These are phyloP conservation scores for Fusarium citri DNA, from an alignment of 2,329 filamentous ascomycete species.

Conservation along the genomic window DNA sequence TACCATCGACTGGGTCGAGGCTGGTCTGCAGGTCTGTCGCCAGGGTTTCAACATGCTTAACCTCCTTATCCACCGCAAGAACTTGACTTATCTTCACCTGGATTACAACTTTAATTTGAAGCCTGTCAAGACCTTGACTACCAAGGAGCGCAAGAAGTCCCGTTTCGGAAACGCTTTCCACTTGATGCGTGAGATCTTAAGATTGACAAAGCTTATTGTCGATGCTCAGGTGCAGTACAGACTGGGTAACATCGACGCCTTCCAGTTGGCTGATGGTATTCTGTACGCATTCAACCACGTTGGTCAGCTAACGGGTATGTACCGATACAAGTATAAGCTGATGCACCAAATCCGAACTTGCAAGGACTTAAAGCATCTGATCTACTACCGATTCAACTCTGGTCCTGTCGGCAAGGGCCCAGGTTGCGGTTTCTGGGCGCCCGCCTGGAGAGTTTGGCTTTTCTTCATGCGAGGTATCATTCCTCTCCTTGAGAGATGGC, in stretches of 20 bases:
- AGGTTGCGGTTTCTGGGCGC: conserved; percentile 98
- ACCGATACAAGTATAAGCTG: conserved; percentile 99
- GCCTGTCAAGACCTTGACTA: conserved; percentile 97
- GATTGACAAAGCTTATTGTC: conserved; percentile 96
- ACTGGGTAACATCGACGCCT: conserved; percentile 97
- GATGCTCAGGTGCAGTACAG: conserved; percentile 98
- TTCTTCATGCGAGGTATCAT: conserved; percentile 99
- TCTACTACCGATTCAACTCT: conserved; percentile 98
- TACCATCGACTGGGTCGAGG: conserved; percentile 99
- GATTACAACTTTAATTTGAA: conserved; percentile 99
- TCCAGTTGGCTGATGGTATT: conserved; percentile 97
- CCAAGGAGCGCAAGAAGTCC: conserved; percentile 99
- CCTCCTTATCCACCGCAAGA: conserved; percentile 96
- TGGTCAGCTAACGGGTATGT: conserved; percentile 98
- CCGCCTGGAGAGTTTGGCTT: conserved; percentile 97
- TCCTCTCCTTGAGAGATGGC: conserved; percentile 94
- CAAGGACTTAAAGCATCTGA: conserved; percentile 98
- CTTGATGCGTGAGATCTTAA: conserved; percentile 96
- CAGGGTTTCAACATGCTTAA: conserved; percentile 99
- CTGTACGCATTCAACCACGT: conserved; percentile 99
- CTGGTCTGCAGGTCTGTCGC: conserved; percentile 95
- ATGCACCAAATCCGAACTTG: conserved; percentile 99
- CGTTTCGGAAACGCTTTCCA: conserved; percentile 99
- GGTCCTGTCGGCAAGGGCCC: conserved; percentile 97
- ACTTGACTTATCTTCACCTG: conserved; percentile 96